Evolutionary conservation across 495 filamentous ascomycete genomes (phyloP).

Genomic region (Talaromyces ruber): DNA sequence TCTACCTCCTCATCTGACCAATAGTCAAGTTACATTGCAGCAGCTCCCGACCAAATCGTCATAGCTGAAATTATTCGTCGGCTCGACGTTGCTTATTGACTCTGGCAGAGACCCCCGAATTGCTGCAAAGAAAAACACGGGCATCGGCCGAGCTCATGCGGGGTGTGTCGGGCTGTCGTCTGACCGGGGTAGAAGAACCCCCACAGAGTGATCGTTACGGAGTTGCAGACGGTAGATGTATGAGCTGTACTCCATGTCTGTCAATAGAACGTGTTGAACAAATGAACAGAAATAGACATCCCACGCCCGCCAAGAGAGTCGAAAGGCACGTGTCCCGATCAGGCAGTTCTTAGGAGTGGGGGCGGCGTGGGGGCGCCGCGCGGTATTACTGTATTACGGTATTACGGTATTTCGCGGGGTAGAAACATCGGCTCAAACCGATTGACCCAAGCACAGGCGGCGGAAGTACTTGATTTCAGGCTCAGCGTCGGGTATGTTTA

Average conservation of each 20-base stretch:
- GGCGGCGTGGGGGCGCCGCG: background rate
- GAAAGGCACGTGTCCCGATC: background rate
- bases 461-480: no score
- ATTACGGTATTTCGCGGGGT: background rate
- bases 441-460: no score
- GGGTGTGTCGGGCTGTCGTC: background rate
- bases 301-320: background rate
- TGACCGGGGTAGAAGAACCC: background rate
- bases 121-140: background rate
- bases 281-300: background rate
- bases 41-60: background rate
- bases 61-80: background rate
- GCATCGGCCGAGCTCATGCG: background rate
- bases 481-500: background rate
- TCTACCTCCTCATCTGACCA: background rate
- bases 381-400: no score
- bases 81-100: background rate
- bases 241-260: no score
- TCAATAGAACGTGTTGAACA: no score
- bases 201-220: background rate
- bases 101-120: background rate
- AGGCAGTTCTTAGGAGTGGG: background rate
- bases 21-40: background rate
- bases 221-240: background rate
- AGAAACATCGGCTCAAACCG: background rate